phyloP scores from a whole-genome alignment of 352 stramenopile species.

The Globisporangium parvum region DNA sequence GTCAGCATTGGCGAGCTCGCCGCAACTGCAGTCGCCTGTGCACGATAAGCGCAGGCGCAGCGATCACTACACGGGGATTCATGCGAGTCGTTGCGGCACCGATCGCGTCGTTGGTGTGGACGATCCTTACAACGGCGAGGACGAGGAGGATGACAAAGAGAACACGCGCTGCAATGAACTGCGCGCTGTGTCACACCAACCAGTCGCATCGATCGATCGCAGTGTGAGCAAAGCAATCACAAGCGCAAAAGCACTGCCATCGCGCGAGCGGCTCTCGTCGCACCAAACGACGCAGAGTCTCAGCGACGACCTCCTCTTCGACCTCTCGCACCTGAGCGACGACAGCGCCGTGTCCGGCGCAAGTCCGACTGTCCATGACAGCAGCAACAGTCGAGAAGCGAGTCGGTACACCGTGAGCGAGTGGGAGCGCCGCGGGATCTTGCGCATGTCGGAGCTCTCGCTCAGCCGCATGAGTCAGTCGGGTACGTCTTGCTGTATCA shows the following conservation, averaged over 20 bases:
- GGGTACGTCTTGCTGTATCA: not conserved
- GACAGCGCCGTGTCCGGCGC: not conserved
- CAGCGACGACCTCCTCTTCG: not conserved
- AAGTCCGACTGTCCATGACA: not conserved
- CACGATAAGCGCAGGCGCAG: too few relatives aligned
- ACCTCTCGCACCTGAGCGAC: not conserved
- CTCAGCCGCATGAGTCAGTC: conserved; percentile 9
- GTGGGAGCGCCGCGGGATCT: conserved; percentile 4
- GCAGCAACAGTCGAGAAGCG: not conserved
- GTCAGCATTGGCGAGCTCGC: not conserved
- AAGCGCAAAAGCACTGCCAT: not conserved
- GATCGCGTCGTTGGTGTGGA: conserved; percentile 2
- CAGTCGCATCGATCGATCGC: not conserved
- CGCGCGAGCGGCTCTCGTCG: not conserved
- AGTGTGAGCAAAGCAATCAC: too few relatives aligned
- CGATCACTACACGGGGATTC: too few relatives aligned
- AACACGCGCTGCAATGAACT: conserved; percentile 1
- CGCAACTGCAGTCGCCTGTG: not conserved
- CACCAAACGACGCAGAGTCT: conserved; percentile 4
- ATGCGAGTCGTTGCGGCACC: too few relatives aligned
- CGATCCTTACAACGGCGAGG: not conserved
- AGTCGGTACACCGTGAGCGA: conserved; percentile 1
- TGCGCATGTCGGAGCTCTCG: conserved; percentile 12
- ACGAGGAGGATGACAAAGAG: not conserved
- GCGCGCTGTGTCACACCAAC: not conserved